Conservation (phyloP, 176 grass and related monocot species). For the Luzula sylvatica region DNA sequence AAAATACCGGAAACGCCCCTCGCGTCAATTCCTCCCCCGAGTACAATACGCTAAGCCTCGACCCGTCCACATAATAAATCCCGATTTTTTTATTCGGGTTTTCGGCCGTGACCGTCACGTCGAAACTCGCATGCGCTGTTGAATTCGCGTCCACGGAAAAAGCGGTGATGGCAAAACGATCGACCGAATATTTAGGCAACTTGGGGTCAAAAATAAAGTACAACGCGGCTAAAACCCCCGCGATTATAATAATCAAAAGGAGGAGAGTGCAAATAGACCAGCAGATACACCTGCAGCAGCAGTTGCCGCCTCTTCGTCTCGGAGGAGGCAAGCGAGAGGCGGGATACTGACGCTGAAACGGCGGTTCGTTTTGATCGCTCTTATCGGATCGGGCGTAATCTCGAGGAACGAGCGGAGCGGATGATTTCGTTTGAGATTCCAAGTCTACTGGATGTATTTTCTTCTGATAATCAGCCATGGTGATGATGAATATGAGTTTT, state of each 20-base stretch:
- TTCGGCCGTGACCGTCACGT: conserved; percentile 55
- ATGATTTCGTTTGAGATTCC: conserved; percentile 33
- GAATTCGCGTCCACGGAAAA: conserved; percentile 36
- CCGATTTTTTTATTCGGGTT: conserved; percentile 60
- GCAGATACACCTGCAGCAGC: conserved; percentile 63
- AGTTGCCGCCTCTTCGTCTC: conserved; percentile 8
- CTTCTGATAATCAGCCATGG: conserved; percentile 61
- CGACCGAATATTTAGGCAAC: conserved; percentile 73
- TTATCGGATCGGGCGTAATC: conserved; percentile 46
- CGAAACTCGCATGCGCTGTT: conserved; percentile 36
- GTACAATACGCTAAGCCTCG: conserved; percentile 49
- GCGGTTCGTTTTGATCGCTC: conserved; percentile 20
- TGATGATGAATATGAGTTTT: not conserved
- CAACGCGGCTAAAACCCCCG: conserved; percentile 22
- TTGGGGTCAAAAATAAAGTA: conserved; percentile 60
- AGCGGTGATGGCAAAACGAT: conserved; percentile 37
- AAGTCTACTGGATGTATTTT: conserved; percentile 69
- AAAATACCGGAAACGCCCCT: conserved; percentile 51
- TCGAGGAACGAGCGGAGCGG: conserved; percentile 37
- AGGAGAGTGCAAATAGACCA: conserved; percentile 3
- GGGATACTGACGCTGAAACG: not conserved
- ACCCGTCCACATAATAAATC: conserved; percentile 53
- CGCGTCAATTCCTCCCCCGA: conserved; percentile 15
- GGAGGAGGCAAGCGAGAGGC: not conserved
- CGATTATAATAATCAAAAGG: conserved; percentile 30